These are phyloP conservation scores for Starmerella apicola DNA, from an alignment of 805 yeast genomes.

Conservation along the genomic window DNA sequence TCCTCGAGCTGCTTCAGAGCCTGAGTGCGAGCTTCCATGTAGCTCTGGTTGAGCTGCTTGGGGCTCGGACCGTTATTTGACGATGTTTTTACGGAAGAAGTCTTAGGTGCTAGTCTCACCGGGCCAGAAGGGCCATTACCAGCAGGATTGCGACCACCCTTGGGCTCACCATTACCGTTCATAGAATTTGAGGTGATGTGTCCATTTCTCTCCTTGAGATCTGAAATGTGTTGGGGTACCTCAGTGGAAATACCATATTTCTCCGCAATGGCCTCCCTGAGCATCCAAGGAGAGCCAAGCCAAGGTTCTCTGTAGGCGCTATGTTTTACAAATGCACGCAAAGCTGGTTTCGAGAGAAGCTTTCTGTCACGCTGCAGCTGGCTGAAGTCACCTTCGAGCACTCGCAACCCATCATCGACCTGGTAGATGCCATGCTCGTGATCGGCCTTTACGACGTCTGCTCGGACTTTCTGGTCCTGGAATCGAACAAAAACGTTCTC, in stretches of 20 bases:
- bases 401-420: not conserved
- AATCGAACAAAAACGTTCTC: conserved; percentile 59
- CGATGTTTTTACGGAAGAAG: no score
- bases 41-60: not conserved
- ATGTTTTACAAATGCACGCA: conserved; percentile 77
- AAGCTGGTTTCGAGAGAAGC: conserved; percentile 76
- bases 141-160: not conserved
- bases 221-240: conserved; percentile 12
- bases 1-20: not conserved
- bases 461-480: conserved; percentile 35
- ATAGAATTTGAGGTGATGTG: not conserved
- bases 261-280: conserved; percentile 61
- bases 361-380: conserved; percentile 70
- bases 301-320: conserved; percentile 65
- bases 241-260: conserved; percentile 41
- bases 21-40: not conserved
- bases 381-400: conserved; percentile 22
- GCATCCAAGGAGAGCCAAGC: conserved; percentile 94
- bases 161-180: not conserved
- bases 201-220: not conserved
- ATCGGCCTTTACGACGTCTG: conserved; percentile 34
- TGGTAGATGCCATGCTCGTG: not conserved
- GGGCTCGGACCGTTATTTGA: not conserved
- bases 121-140: not conserved
- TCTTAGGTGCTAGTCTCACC: no score